Conservation (phyloP, 352 stramenopile species). For the Phytophthora fragariaefolia region DNA sequence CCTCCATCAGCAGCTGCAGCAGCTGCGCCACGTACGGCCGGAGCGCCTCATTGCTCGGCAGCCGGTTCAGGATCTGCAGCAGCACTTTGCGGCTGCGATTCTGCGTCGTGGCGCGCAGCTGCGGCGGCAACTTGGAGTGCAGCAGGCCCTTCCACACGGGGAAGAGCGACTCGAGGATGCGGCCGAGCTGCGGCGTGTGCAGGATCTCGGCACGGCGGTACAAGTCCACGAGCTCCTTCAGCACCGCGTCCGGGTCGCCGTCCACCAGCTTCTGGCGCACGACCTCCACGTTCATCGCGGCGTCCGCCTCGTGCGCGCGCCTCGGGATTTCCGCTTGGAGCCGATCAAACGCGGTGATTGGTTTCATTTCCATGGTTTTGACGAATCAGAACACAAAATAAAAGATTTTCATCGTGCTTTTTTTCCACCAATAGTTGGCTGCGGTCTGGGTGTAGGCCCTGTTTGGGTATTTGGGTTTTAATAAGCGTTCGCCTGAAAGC, state of each 20-base stretch:
- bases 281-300: slow-evolving; percentile 87
- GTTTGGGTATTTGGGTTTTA: no score
- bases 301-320: slow-evolving; percentile 24
- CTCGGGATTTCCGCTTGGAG: slow-evolving; percentile 16
- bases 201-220: slow-evolving; percentile 89
- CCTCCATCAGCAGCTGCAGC: slow-evolving; percentile 93
- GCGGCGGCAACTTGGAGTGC: slow-evolving; percentile 73
- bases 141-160: slow-evolving; percentile 91
- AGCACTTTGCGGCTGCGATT: slow-evolving; percentile 93
- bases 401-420: not conserved
- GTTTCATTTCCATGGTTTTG: slow-evolving; percentile 3
- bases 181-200: slow-evolving; percentile 90
- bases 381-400: slow-evolving; percentile 6
- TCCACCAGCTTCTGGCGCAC: slow-evolving; percentile 88
- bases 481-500: no score
- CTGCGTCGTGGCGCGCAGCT: slow-evolving; percentile 72
- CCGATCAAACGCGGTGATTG: slow-evolving; percentile 11
- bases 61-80: slow-evolving; percentile 94
- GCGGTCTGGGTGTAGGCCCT: no score
- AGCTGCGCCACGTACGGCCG: slow-evolving; percentile 94
- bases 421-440: slow-evolving; percentile 15
- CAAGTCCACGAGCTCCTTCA: slow-evolving; percentile 87
- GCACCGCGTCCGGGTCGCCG: slow-evolving; percentile 70
- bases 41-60: slow-evolving; percentile 95
- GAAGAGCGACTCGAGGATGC: slow-evolving; percentile 93